Evolutionary conservation across 169 alveolate species (phyloP).

Genomic region (Sarcocystis neurona): DNA sequence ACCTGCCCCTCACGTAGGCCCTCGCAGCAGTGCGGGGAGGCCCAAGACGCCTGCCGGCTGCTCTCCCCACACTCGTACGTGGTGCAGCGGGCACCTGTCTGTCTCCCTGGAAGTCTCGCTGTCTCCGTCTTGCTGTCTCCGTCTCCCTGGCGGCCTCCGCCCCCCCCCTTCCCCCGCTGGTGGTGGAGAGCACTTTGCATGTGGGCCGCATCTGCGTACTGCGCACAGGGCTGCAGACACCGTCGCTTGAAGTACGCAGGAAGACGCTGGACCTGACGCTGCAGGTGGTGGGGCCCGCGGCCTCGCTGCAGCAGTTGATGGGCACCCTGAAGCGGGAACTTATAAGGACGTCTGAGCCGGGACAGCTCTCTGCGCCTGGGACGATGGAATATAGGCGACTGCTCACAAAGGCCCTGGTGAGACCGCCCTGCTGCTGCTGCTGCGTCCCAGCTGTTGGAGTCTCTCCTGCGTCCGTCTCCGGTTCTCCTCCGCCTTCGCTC

Average conservation of each 20-base stretch:
- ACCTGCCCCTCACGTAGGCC: no score
- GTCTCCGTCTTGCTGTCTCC: neutral
- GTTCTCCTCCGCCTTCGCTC: neutral
- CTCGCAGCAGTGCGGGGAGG: no score
- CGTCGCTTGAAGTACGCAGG: slow-evolving; percentile 54
- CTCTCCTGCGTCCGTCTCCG: neutral
- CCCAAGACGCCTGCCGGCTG: neutral
- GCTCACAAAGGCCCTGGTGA: slow-evolving; percentile 37
- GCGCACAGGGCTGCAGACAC: slow-evolving; percentile 33
- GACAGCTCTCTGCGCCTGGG: slow-evolving; percentile 21
- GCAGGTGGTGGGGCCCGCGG: slow-evolving; percentile 12
- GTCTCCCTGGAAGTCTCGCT: neutral
- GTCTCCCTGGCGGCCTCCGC: neutral
- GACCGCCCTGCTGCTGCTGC: neutral
- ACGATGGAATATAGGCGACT: slow-evolving; percentile 35
- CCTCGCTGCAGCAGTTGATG: slow-evolving; percentile 29
- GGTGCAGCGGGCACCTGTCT: no score
- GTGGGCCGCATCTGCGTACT: neutral
- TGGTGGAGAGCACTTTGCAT: no score
- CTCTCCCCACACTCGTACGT: neutral
- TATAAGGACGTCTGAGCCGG: slow-evolving; percentile 24
- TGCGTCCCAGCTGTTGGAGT: no score
- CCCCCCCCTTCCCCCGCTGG: neutral
- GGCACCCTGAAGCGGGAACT: slow-evolving; percentile 38
- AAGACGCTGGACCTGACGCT: slow-evolving; percentile 26